Evolutionary conservation across 768 basidiomycete genomes (phyloP), one percentile per base, ranked within the genome.

Genomic region (Psilocybe cubensis): DNA sequence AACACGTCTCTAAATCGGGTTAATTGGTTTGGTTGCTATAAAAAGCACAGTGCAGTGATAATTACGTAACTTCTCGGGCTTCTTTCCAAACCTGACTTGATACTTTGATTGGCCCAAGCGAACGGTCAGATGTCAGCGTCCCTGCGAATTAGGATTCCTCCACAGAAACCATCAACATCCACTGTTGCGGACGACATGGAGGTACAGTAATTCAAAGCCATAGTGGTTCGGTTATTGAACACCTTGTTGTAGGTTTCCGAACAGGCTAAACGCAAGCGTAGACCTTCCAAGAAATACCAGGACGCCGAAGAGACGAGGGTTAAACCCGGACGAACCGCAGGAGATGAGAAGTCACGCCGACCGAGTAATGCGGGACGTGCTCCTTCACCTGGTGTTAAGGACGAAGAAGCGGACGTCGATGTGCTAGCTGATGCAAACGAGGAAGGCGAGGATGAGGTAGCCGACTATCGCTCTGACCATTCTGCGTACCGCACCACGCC

Each of bases 361-460:
- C 56, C 44, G 25, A 60, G 46, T 35, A 42, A 49, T 6, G 49
- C 29, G 4, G 56, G 52, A 9, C 17, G 31, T 31, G 28, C 46
- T 35, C 40, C 53, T 21, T 33, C 17, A 1, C 40, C 44, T 42
- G 24, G 27, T 41, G 33, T 58, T 11, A 12, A 24, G 20, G 56
- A 60, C 38, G 40, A 45, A 28, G 58, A 50, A 12, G 25, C 46
- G 10, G 61, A 55, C 24, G 27, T 60, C 27, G 60, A 59, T 35
- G 27, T 61, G 33, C 1, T 68, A 24, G 66, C 68, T 33, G 68
- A 72, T 29, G 61, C 64, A 23, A 70, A 62, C 17, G 75, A 72
- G 20, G 71, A 71, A 3, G 68, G 69, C 10, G 63, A 69, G 20
- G 65, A 65, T 42, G 61, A 64, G 5, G 41, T 56, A 0, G 61